phyloP scores from a whole-genome alignment of 106 monocot species.

The Alisma plantagoaquatica region DNA sequence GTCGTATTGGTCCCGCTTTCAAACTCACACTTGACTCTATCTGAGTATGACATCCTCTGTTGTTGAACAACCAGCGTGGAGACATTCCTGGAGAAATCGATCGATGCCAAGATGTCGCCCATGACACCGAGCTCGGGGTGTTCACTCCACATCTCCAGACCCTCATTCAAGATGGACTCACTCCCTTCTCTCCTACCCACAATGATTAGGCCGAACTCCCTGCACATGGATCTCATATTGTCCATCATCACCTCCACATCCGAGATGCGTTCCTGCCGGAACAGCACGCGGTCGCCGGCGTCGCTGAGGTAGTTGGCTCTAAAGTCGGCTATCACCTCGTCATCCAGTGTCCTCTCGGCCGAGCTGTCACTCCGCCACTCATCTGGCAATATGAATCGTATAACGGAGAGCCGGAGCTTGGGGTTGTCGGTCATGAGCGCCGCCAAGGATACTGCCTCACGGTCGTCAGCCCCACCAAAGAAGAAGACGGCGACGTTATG shows the following conservation, averaged over 20 bases:
- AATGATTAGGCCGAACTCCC: neutral
- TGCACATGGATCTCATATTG: neutral
- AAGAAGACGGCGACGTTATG: conserved; percentile 7
- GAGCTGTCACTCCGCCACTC: neutral
- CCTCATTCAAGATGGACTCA: neutral
- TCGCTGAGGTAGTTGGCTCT: neutral
- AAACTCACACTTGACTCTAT: too few species aligned
- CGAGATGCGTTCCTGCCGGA: neutral
- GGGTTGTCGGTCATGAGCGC: neutral
- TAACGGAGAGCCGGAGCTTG: neutral
- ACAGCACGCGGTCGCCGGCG: neutral
- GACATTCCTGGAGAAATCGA: neutral
- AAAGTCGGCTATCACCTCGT: neutral
- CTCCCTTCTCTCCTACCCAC: neutral
- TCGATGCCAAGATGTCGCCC: neutral
- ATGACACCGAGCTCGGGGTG: neutral
- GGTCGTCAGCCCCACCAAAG: conserved; percentile 4
- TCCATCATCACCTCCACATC: neutral
- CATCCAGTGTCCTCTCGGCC: neutral
- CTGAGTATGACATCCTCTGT: too few species aligned
- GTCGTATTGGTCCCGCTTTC: too few species aligned
- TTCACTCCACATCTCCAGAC: neutral
- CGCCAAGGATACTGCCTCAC: neutral
- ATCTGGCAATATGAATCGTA: neutral
- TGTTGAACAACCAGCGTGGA: neutral